A percentile compares a stretch with the other conserved stretches of the same genome.
Conservation (phyloP, 2,329 filamentous ascomycete species). For the Alternaria gansuensis region DNA sequence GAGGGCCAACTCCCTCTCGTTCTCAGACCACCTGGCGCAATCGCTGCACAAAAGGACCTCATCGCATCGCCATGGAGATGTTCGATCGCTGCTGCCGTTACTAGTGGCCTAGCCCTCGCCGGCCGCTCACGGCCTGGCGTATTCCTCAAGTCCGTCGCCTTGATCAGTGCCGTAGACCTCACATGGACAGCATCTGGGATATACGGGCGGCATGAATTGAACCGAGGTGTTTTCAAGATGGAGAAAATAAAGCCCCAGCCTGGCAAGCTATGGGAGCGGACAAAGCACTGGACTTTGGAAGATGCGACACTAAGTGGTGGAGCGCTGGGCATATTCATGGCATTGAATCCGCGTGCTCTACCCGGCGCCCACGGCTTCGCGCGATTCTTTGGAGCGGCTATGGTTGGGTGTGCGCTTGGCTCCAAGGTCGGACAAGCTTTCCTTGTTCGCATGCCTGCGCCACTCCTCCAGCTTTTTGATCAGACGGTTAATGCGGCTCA, state of each 20-base stretch:
- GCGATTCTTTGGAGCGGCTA: slow-evolving; percentile 29
- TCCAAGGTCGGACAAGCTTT: slow-evolving; percentile 14
- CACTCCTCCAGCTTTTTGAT: slow-evolving; percentile 12
- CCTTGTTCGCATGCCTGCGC: slow-evolving; percentile 6
- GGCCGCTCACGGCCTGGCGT: slow-evolving; percentile 31
- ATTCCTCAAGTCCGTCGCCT: slow-evolving; percentile 26
- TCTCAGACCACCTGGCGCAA: slow-evolving; percentile 13
- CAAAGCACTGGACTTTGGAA: slow-evolving; percentile 28
- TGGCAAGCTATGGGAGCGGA: slow-evolving; percentile 34
- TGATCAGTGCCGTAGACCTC: slow-evolving; percentile 24
- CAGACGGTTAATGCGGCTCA: slow-evolving; percentile 3
- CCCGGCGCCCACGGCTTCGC: slow-evolving; percentile 29
- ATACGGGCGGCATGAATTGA: slow-evolving; percentile 30
- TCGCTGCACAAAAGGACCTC: slow-evolving; percentile 19
- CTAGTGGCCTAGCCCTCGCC: slow-evolving; percentile 25
- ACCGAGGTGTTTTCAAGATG: slow-evolving; percentile 32
- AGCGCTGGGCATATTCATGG: slow-evolving; percentile 23
- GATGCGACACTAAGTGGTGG: slow-evolving; percentile 30
- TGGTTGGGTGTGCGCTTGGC: slow-evolving; percentile 28
- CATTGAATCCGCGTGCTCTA: slow-evolving; percentile 29
- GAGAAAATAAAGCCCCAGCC: slow-evolving; percentile 29
- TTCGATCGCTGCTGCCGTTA: slow-evolving; percentile 18
- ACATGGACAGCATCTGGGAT: slow-evolving; percentile 15
- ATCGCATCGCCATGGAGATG: slow-evolving; percentile 18
- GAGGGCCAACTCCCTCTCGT: slow-evolving; percentile 33